Evolutionary conservation across 495 filamentous ascomycete species (phyloP).

Genomic region (Penicillium daleae): DNA sequence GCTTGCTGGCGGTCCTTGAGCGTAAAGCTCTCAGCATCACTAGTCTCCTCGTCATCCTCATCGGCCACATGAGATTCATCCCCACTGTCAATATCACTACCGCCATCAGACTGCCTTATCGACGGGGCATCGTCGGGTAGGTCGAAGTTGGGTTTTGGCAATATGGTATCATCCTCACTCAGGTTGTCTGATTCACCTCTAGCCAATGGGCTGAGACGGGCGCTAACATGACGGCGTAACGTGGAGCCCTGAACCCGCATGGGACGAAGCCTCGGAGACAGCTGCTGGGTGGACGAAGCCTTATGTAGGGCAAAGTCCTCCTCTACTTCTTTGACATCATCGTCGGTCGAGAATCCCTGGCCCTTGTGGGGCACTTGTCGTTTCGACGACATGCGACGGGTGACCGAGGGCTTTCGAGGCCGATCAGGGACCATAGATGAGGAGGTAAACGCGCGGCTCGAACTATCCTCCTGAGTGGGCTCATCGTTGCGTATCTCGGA

Average conservation of each 20-base stretch:
- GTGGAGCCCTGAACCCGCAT: constrained; percentile 61
- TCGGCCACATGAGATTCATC: constrained; percentile 25
- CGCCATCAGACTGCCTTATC: constrained; percentile 33
- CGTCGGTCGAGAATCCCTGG: constrained; percentile 91
- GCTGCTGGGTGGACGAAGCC: constrained; percentile 35
- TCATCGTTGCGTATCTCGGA: constrained; percentile 38
- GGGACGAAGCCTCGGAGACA: constrained; percentile 46
- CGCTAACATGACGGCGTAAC: constrained; percentile 66
- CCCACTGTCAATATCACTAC: constrained; percentile 28
- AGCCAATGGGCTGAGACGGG: constrained; percentile 59
- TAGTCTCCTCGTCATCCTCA: constrained; percentile 59
- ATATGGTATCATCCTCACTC: constrained; percentile 46
- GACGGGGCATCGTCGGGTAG: constrained; percentile 25
- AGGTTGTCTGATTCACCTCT: constrained; percentile 61
- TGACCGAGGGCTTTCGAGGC: constrained; percentile 71
- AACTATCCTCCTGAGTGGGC: constrained; percentile 35
- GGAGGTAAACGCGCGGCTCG: constrained; percentile 40
- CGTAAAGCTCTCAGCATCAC: constrained; percentile 79
- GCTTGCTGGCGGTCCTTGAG: constrained; percentile 93
- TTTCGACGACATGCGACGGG: constrained; percentile 74
- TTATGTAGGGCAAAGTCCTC: constrained; percentile 48
- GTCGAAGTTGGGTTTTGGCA: constrained; percentile 38
- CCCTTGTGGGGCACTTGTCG: constrained; percentile 74
- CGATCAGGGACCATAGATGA: constrained; percentile 62
- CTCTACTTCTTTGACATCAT: constrained; percentile 84